Base-by-base conservation (phyloP, 495 filamentous ascomycete genomes). In the Xanthoparmelia taractica region DNA sequence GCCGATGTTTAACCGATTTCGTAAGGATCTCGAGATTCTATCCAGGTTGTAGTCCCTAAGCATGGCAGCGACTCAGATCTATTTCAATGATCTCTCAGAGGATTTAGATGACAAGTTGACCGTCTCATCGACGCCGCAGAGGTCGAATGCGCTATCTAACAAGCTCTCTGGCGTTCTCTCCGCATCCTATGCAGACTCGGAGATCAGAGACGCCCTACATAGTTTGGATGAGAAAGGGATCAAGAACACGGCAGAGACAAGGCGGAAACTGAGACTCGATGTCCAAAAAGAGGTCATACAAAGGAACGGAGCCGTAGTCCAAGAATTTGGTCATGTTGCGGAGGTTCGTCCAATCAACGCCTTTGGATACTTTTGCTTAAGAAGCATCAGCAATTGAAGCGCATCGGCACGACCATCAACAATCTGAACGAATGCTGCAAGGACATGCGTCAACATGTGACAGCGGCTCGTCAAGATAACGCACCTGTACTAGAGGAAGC, bases 231-330 rank as follows among this genome's bases (percentile, higher is more conserved):
- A 84, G 37, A 78, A 86, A 29, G 83, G 82, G 2, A 72, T 91
- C 18, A 77, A 83, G 47, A 97, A 97, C 70, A 91, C 83, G 11
- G 78, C 87, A 11, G 90, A 95, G 65, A 87, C 87, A 25, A 81
- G 94, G 15, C 84, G 94, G 37, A 86, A 88, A 66, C 74, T 97
- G 17, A 83, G 91, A 37, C 75, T 96, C 2, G 88, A 96, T 74
- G 81, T 95, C 3, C 92, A 97, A 73, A 92, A 89, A 68, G 92
- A 97, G 73, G 88, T 97, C 38, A 90, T 97, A 54, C 84, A 93
- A 63, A 90, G 90, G 75, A 97, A 97, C 85, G 92, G 87, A 38
- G 87, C 91, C 62, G 90, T 99, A 62, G 85, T 99, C 57, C 77
- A 81, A 59, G 93, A 96, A 70, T 97, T 97, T 76, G 89, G 91